These are phyloP conservation scores for Amoebophrya sp. DNA, from an alignment of 169 alveolate species.

Conservation along the genomic window DNA sequence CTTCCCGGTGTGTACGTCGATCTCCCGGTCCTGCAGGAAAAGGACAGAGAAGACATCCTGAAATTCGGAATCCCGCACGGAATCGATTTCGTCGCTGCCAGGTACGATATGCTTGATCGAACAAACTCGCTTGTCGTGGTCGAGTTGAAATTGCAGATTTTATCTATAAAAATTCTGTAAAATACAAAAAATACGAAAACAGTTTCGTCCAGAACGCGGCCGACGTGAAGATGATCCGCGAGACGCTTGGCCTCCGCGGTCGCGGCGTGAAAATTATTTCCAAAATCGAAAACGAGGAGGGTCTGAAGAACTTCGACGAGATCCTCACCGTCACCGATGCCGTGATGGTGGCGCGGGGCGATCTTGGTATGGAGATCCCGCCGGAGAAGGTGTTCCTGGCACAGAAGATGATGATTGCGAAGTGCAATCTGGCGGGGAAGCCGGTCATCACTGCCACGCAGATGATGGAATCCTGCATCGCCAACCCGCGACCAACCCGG, in stretches of 20 bases:
- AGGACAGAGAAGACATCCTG: conserved; percentile 91
- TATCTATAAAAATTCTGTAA: too few species aligned
- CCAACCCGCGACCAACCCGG: conserved; percentile 95
- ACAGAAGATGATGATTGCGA: conserved; percentile 91
- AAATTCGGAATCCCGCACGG: conserved; percentile 93
- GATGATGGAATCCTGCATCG: conserved; percentile 95
- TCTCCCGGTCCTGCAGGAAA: conserved; percentile 93
- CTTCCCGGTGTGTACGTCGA: conserved; percentile 93
- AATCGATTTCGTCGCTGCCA: conserved; percentile 88
- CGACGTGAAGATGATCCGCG: conserved; percentile 72
- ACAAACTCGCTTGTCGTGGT: too few species aligned
- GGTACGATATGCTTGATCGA: conserved; percentile 68
- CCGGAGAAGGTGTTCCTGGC: conserved; percentile 93
- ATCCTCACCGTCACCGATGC: conserved; percentile 93
- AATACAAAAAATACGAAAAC: not conserved
- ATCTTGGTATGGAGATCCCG: conserved; percentile 97
- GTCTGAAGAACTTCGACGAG: conserved; percentile 87
- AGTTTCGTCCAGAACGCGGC: conserved; percentile 59
- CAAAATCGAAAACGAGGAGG: conserved; percentile 95
- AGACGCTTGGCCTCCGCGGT: conserved; percentile 77
- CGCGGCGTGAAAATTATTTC: conserved; percentile 90
- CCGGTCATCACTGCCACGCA: conserved; percentile 98
- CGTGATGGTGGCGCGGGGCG: conserved; percentile 99
- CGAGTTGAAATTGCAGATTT: not conserved
- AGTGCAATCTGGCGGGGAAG: conserved; percentile 87